Base-by-base conservation (phyloP, 2,329 filamentous ascomycete genomes). In the Paraphaeosphaeria sporulosa region DNA sequence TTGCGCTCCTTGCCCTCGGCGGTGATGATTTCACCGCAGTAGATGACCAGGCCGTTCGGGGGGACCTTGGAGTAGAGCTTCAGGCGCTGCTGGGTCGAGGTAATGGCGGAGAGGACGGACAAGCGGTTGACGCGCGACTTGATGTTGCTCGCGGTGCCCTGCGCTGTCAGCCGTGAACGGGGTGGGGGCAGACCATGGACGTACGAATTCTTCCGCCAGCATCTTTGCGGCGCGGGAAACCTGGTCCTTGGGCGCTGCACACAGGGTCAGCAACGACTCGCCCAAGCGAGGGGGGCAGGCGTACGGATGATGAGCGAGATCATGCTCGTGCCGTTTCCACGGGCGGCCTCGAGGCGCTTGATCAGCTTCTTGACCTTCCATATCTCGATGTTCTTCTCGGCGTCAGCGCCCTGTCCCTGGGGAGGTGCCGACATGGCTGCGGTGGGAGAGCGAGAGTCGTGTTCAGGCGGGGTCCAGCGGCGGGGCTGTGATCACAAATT, bases 291-390 rank as follows among this genome's bases (percentile, higher is more conserved):
- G 25, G 4, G 44, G 4, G 38, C 42, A 52, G 44, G 84, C 91
- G 76, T 85, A 96, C 93, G 95, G 77, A 99, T 98, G 75, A 99
- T 97, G 81, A 99, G 88, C 67, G 94, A 98, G 82, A 99, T 99
- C 95, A 99, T 99, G 84, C 90, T 94, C 67, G 95, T 99, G 84
- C 95, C 95, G 88, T 99, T 99, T 79, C 95, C 95, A 79, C 96
- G 88, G 71, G 96, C 96, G 65, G 93, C 91, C 82, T 98, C 95
- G 74, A 99, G 92, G 75, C 95, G 92, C 84, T 98, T 99, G 84
- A 99, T 97, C 78, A 99, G 86, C 86, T 99, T 99, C 88, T 99
- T 99, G 78, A 99, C 94, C 90, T 99, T 97, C 92, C 91, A 94
- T 84, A 90, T 90, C 81, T 90, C 88, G 69, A 90, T 90, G 82